Conservation (phyloP, 495 filamentous ascomycete species). For the Chaetomidium leptoderma region DNA sequence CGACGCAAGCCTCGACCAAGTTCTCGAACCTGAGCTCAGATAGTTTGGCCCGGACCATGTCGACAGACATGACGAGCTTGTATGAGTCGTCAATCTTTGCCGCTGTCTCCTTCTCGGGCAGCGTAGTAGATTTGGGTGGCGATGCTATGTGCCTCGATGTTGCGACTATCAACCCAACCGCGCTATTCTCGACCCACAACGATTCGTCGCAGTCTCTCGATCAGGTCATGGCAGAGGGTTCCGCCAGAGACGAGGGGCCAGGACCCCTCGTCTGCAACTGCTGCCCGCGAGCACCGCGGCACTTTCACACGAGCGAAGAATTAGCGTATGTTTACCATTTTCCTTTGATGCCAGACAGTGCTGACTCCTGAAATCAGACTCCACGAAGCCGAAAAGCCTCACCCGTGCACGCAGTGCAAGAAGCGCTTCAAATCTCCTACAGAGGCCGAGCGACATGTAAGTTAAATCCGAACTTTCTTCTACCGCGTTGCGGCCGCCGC, state of each 20-base stretch:
- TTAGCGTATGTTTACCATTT: constrained; percentile 65
- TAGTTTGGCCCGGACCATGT: constrained; percentile 27
- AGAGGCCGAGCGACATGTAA: constrained; percentile 82
- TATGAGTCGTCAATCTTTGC: constrained; percentile 23
- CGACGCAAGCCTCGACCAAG: constrained; percentile 18
- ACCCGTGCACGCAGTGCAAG: constrained; percentile 71
- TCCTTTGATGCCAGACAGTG: no score
- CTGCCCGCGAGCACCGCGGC: constrained; percentile 82
- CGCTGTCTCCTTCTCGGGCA: constrained; percentile 3
- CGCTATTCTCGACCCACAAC: constrained; percentile 4
- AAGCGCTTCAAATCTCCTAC: constrained; percentile 90
- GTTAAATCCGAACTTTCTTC: no score
- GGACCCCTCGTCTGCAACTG: constrained; percentile 63
- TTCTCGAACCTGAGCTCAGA: constrained; percentile 26
- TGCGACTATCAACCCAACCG: constrained; percentile 10
- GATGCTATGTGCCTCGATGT: neutral
- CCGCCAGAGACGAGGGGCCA: neutral
- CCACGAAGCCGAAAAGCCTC: constrained; percentile 79
- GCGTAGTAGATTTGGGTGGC: constrained; percentile 3
- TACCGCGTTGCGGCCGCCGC: no score
- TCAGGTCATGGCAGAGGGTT: neutral
- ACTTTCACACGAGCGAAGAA: constrained; percentile 68
- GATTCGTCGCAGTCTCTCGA: constrained; percentile 5
- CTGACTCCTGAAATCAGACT: constrained; percentile 24
- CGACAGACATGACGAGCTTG: constrained; percentile 26